A percentile compares a stretch with the other conserved stretches of the same genome.
phyloP scores from a whole-genome alignment of 2,329 filamentous ascomycete genomes.

The Ophiostoma sp. region DNA sequence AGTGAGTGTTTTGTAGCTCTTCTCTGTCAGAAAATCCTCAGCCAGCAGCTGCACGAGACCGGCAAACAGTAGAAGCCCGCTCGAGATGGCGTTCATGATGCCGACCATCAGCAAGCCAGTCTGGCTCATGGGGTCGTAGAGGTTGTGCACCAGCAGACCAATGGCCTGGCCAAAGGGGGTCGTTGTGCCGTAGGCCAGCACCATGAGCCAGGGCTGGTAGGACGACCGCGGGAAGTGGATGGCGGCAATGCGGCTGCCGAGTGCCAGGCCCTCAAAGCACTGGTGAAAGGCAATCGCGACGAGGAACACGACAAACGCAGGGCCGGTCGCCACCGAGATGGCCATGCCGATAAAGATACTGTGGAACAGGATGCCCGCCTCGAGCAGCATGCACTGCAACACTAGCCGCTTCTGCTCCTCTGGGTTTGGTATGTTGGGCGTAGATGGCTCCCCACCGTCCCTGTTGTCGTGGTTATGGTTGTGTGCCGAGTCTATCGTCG shows the following conservation, averaged over 20 bases:
- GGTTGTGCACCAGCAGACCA: conserved; percentile 66
- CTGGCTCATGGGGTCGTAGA: conserved; percentile 74
- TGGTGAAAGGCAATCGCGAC: conserved; percentile 80
- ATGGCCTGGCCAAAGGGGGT: conserved; percentile 82
- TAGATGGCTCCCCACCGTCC: conserved; percentile 26
- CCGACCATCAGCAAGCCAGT: conserved; percentile 75
- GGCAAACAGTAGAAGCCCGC: conserved; percentile 73
- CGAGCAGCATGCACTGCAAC: conserved; percentile 71
- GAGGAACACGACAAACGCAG: conserved; percentile 72
- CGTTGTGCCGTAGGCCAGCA: conserved; percentile 67
- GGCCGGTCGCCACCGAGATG: conserved; percentile 72
- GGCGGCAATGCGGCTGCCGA: conserved; percentile 78
- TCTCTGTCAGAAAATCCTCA: conserved; percentile 74
- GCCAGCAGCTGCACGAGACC: conserved; percentile 78
- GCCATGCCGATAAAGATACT: conserved; percentile 79
- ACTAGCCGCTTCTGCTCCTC: conserved; percentile 62
- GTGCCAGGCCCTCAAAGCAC: conserved; percentile 80
- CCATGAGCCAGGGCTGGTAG: conserved; percentile 76
- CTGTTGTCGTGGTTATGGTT: not conserved
- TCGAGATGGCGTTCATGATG: conserved; percentile 80
- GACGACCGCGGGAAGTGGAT: conserved; percentile 72
- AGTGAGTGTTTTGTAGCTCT: conserved; percentile 62
- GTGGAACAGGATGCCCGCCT: conserved; percentile 79
- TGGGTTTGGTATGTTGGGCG: conserved; percentile 34
- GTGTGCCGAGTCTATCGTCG: conserved; percentile 20